phyloP scores from a whole-genome alignment of 805 yeast genomes.

The Cyberlindnera mrakii region DNA sequence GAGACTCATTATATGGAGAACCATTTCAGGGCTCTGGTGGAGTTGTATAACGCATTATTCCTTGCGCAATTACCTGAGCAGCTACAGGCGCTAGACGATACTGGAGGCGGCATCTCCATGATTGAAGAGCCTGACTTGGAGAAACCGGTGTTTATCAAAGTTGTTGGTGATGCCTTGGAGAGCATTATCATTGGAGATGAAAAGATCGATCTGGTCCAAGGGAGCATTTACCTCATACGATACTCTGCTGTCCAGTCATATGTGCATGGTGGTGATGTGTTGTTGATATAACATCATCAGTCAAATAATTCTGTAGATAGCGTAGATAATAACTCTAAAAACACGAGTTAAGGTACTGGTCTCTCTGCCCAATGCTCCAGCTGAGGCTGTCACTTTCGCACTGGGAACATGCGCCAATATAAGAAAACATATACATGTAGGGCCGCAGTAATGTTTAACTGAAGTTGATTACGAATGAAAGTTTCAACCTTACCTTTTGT shows the following conservation, averaged over 20 bases:
- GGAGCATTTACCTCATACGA: slow-evolving; percentile 72
- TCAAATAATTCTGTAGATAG: no score
- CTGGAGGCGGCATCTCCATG: slow-evolving; percentile 65
- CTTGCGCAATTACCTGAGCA: slow-evolving; percentile 60
- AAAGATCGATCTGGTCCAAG: slow-evolving; percentile 48
- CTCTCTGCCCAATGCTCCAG: no score
- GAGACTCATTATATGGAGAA: slow-evolving; percentile 63
- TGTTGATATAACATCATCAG: slow-evolving; percentile 28
- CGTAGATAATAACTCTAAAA: no score
- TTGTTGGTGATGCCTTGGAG: slow-evolving; percentile 32
- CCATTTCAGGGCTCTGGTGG: slow-evolving; percentile 59
- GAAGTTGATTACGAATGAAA: no score
- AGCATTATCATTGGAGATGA: slow-evolving; percentile 44
- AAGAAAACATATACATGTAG: no score
- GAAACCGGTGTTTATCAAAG: slow-evolving; percentile 70
- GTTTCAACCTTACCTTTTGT: no score
- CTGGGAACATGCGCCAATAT: no score
- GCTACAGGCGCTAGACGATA: slow-evolving; percentile 72
- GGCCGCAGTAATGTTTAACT: no score
- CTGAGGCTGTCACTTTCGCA: no score
- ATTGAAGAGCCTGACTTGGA: slow-evolving; percentile 71
- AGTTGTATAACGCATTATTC: slow-evolving; percentile 63
- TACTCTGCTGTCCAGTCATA: slow-evolving; percentile 47
- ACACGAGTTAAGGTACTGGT: no score
- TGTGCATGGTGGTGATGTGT: slow-evolving; percentile 35